Evolutionary conservation across 2,329 filamentous ascomycete genomes (phyloP).

Genomic region (Diplodia scrobiculata): DNA sequence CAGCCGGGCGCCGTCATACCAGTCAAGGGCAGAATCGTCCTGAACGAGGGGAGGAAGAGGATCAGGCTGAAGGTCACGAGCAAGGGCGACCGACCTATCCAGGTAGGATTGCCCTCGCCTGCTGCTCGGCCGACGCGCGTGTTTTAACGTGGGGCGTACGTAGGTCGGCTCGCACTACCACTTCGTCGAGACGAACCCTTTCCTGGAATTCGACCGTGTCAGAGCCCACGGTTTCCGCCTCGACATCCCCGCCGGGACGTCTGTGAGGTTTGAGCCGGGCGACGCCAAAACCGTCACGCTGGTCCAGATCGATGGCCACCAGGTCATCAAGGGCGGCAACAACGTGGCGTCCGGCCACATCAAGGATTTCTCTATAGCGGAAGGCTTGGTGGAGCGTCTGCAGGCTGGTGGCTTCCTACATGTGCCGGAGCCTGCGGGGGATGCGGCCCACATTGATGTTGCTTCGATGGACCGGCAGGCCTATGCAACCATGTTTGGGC

Average conservation of each 20-base stretch:
- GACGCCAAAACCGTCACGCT: constrained; percentile 87
- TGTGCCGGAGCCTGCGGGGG: constrained; percentile 64
- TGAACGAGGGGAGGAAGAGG: constrained; percentile 75
- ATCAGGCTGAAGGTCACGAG: constrained; percentile 77
- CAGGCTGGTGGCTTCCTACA: constrained; percentile 78
- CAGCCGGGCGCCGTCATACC: constrained; percentile 80
- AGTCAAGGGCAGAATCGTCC: constrained; percentile 65
- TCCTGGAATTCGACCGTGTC: constrained; percentile 82
- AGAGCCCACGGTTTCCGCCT: constrained; percentile 81
- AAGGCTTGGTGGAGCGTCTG: constrained; percentile 68
- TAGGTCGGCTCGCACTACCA: constrained; percentile 90
- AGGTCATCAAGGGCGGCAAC: constrained; percentile 83
- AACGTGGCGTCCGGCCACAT: constrained; percentile 72
- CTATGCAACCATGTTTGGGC: constrained; percentile 89
- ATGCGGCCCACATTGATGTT: constrained; percentile 59
- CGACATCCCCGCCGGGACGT: constrained; percentile 88
- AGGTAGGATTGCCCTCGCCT: constrained; percentile 56
- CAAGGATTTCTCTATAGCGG: constrained; percentile 61
- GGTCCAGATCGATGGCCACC: constrained; percentile 81
- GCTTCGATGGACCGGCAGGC: constrained; percentile 74
- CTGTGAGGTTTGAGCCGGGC: constrained; percentile 89
- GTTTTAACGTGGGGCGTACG: background rate
- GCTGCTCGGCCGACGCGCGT: background rate
- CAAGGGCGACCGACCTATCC: constrained; percentile 84
- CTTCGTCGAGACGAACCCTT: constrained; percentile 91